Evolutionary conservation across 1,284 basidiomycete species (phyloP), one percentile per base, ranked within the genome.

Genomic region (Leccinum ponderosum): DNA sequence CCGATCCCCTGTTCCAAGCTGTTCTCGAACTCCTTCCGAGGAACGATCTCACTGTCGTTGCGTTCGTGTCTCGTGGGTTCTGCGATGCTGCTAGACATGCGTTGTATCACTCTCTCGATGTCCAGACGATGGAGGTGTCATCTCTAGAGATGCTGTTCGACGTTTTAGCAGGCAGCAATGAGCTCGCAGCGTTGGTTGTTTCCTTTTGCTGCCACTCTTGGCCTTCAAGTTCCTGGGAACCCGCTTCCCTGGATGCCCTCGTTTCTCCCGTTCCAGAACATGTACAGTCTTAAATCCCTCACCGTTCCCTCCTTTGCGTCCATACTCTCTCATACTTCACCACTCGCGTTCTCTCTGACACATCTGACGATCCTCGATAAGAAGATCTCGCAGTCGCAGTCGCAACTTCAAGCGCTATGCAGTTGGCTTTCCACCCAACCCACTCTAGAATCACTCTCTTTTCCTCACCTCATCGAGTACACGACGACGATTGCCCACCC

Each of bases 341-440:
- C 62, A 5, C 70, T 71, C 33, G 35, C 62, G 8, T 68, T 75
- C 62, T 62, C 62, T 29, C 44, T 75, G 22, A 64, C 62, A 9
- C 59, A 60, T n/a, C 53, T 72, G 56, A 69, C 68, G 17, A 64
- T 75, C 44, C 69, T 75, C 7, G 73, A 75, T 25, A 57, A 64
- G 48, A 61, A 51, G 15, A 61, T 75, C 2, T 64, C 73, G 3
- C 61, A 62, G 6, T 63, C 72, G 4, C 68, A 74, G 35, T 29
- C 29, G 29, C 29, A 29, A 29, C 29, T 69, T 17, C 58, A 60
- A 17, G 60, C 61, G 6, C 53, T 75, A 37, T 65, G 67, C 4
- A 51, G 59, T 50, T 72, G 73, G 69, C 68, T 72, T 15, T 33
- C 58, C 20, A 66, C 64, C 6, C 73, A 72, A 51, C 25, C 62